Evolutionary conservation across 257 asterid species (phyloP), one percentile per base, ranked within the genome.

Genomic region (Solanum gracilifrons): DNA sequence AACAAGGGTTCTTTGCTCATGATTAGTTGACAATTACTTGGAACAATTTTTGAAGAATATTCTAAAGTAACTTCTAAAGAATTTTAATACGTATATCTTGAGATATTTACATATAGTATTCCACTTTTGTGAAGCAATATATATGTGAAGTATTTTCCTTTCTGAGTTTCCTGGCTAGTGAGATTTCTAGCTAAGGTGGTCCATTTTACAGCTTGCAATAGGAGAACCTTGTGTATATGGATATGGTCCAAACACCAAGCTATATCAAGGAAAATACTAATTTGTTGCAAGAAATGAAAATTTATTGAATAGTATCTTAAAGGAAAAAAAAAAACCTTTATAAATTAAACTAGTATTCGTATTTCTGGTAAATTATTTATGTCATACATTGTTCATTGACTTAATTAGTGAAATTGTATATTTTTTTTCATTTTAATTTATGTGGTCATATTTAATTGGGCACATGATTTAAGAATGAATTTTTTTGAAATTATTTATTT

Each of bases 1-100:
- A 37, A 37, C 35, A 39, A 25, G 86, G 86, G 36, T 4, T 33
- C 10, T 84, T 84, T 64, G 87, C 87, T 84, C 31, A 64, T 84
- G 87, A 84, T 64, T 84, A 84, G 87, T 84, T 18, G 87, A 64
- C 35, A 84, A 69, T 15, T 84, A 84, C 87, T 55, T 60, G 39
- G 79, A 18, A 58, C 51, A 84, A 37, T 36, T 41, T 64, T 84
- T 64, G 79, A 35, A 16, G 87, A 69, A 84, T 77, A 77, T 77
- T 84, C 79, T 8, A 84, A 84, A 39, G 64, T 43, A 27, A 60
- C 18, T 64, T 64, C 25, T 37, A 64, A 64, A 64, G 37, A 69
- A 84, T 84, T 35, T 41, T 29, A 41, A 79, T 43, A 79, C 39
- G 76, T 2, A 62, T 84, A 35, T 62, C 7, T 64, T n/a, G 37